Conservation (phyloP, 2,329 filamentous ascomycete genomes). For the Cladobotryum mycophilum region DNA sequence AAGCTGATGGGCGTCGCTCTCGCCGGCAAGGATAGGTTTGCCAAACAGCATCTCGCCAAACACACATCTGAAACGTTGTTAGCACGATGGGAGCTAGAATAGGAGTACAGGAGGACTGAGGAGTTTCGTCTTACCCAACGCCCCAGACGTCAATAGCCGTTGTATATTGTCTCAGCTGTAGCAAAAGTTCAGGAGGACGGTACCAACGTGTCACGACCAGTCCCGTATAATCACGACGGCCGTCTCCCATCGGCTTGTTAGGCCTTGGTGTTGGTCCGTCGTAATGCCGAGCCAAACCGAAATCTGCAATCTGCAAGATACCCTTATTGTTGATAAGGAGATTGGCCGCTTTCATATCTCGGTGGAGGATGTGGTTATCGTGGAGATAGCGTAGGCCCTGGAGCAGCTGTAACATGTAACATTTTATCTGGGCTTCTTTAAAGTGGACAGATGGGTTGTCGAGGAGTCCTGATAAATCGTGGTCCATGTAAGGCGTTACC, state of each 20-base stretch:
- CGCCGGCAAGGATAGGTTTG: slow-evolving; percentile 86
- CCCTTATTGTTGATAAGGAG: slow-evolving; percentile 92
- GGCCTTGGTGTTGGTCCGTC: slow-evolving; percentile 74
- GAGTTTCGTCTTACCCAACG: slow-evolving; percentile 62
- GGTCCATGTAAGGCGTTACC: slow-evolving; percentile 98
- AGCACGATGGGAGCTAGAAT: slow-evolving; percentile 9
- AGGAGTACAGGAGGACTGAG: background rate
- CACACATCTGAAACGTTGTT: slow-evolving; percentile 63
- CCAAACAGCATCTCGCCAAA: slow-evolving; percentile 97
- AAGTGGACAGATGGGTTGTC: slow-evolving; percentile 90
- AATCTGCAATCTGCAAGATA: slow-evolving; percentile 93
- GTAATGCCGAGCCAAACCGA: slow-evolving; percentile 88
- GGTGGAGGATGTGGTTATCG: slow-evolving; percentile 81
- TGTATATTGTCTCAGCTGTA: slow-evolving; percentile 88
- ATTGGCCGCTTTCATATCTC: slow-evolving; percentile 99
- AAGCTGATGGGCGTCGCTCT: slow-evolving; percentile 82
- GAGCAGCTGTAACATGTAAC: slow-evolving; percentile 90
- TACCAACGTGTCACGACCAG: slow-evolving; percentile 97
- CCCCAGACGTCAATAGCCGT: slow-evolving; percentile 98
- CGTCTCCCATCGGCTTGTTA: slow-evolving; percentile 76
- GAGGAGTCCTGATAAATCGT: slow-evolving; percentile 93
- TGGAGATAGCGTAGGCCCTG: slow-evolving; percentile 88
- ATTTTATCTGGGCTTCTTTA: slow-evolving; percentile 89
- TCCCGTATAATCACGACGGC: slow-evolving; percentile 87
- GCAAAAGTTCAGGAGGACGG: slow-evolving; percentile 82